Evolutionary conservation across 768 basidiomycete genomes (phyloP), one percentile per base, ranked within the genome.

Genomic region (Boletellus ananas): DNA sequence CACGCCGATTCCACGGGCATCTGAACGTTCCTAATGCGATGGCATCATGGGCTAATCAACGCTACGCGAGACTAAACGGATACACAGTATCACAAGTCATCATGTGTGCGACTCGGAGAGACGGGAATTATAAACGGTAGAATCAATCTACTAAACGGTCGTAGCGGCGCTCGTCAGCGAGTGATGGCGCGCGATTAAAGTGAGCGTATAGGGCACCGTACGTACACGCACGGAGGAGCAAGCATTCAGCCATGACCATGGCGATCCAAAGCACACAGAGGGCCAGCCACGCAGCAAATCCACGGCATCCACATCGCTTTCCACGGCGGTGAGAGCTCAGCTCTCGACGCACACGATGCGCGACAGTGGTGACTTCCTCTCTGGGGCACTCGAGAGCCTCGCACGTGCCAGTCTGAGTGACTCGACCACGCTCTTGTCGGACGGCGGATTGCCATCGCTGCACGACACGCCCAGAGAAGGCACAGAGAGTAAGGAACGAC

Each of bases 81-180:
- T 67, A 65, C 64, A 62, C 64, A 60, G 64, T 67, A 65, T 55
- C 57, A 49, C 61, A 51, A 38, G 25, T 43, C 57, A 47, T 41
- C 36, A 34, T 29, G 12, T 36, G 27, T 40, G 48, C 29, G 25
- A 33, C 53, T 34, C 16, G 21, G 7, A 6, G 23, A 25, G 23
- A 25, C 23, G 23, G 23, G 7, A 25, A 47, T 20, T 60, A 55
- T 62, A 17, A 34, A 52, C 49, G 47, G 61, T 63, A 62, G 61
- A 64, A 53, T 64, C 63, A 55, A 64, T 63, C 63, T 55, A 64
- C 62, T 33, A 59, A 34, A 13, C 21, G 17, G 38, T 25, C 5
- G 4, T 25, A 37, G 10, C 7, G 25, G 23, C 34, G 29, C 47
- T 54, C 31, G 37, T 61, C 34, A 33, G 49, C 23, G 23, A 25